phyloP scores from a whole-genome alignment of 108 stramenopile genomes.

The Cyclotella choctawhatcheeana region DNA sequence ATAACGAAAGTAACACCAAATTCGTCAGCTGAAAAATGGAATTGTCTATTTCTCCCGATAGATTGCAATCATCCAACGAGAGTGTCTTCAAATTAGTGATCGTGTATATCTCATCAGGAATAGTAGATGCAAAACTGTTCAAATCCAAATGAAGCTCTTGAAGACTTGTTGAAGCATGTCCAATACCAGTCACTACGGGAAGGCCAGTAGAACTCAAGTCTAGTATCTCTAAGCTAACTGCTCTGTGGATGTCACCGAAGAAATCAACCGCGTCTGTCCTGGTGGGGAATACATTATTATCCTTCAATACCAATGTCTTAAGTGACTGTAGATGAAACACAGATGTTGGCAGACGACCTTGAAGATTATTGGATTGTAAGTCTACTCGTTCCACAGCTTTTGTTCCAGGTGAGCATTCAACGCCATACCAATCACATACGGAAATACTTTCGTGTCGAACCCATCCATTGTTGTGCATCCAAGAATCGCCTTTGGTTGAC shows the following conservation, averaged over 20 bases:
- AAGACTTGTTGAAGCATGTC: slow-evolving; percentile 1
- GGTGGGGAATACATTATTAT: slow-evolving; percentile 16
- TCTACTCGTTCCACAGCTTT: slow-evolving; percentile 11
- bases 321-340: slow-evolving; percentile 15
- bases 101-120: slow-evolving; percentile 28
- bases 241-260: slow-evolving; percentile 17
- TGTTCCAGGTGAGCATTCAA: slow-evolving; percentile 3
- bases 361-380: slow-evolving; percentile 26
- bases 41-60: slow-evolving; percentile 9
- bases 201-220: slow-evolving; percentile 34
- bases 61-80: slow-evolving; percentile 9
- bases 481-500: slow-evolving; percentile 10
- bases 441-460: not conserved
- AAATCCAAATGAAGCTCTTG: slow-evolving; percentile 21
- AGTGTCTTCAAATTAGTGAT: slow-evolving; percentile 10
- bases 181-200: slow-evolving; percentile 13
- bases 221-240: slow-evolving; percentile 4
- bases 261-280: slow-evolving; percentile 1
- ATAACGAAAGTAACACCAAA: slow-evolving; percentile 14
- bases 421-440: slow-evolving; percentile 35
- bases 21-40: slow-evolving; percentile 8
- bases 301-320: slow-evolving; percentile 18
- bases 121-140: slow-evolving; percentile 14
- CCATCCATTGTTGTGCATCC: slow-evolving; percentile 26
- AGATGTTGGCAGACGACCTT: slow-evolving; percentile 7